Evolutionary conservation across 768 basidiomycete genomes (phyloP).

Genomic region (Suillus tomentosus): DNA sequence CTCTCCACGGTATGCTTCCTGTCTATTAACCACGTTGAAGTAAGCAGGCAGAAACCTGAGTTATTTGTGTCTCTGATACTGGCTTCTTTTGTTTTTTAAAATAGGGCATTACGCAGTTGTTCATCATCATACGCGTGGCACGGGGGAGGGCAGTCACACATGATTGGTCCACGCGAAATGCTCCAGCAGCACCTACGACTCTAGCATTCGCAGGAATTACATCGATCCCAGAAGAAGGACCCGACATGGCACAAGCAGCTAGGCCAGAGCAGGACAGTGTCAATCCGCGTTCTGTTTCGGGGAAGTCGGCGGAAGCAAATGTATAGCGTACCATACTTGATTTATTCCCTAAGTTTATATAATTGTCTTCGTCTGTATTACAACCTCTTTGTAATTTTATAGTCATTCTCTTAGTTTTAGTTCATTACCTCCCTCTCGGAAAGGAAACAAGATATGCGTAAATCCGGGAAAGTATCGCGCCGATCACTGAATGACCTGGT

Average conservation of each 20-base stretch:
- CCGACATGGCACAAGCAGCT: not conserved
- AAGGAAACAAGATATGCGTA: constrained; percentile 79
- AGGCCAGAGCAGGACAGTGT: not conserved
- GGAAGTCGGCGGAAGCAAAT: not conserved
- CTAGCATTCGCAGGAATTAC: not conserved
- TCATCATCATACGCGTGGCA: too few species aligned
- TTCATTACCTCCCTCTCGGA: not conserved
- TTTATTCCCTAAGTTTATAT: too few species aligned
- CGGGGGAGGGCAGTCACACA: too few species aligned
- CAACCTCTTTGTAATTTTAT: not conserved
- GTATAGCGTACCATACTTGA: too few species aligned
- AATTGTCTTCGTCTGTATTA: not conserved
- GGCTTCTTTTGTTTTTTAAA: too few species aligned
- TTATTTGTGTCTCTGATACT: too few species aligned
- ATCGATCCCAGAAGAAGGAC: not conserved
- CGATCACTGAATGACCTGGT: constrained; percentile 65
- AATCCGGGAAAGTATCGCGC: constrained; percentile 64
- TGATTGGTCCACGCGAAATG: not conserved
- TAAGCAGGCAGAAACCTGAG: too few species aligned
- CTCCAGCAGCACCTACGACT: not conserved
- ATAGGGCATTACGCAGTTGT: too few species aligned
- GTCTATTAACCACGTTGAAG: too few species aligned
- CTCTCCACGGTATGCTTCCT: too few species aligned
- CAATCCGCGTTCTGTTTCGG: not conserved
- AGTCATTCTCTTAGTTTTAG: not conserved